These are phyloP conservation scores for Pseudogymnoascus sp. DNA, from an alignment of 2,329 filamentous ascomycete species.

Conservation along the genomic window DNA sequence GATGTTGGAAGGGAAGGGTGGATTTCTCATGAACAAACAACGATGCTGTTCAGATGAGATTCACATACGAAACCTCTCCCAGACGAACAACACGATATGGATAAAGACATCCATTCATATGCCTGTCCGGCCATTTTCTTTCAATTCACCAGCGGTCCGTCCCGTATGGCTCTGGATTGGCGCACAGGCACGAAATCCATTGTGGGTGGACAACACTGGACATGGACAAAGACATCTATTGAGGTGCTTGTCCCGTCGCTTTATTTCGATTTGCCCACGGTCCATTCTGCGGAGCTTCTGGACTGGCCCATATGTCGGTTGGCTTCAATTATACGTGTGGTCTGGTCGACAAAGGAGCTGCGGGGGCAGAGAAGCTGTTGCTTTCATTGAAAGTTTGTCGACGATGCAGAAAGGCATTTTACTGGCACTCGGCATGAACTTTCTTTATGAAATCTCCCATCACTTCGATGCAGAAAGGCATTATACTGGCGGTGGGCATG, in stretches of 20 bases:
- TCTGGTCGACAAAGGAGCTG: background rate
- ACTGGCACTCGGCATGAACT: too few relatives aligned
- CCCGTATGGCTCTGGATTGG: background rate
- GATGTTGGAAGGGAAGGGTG: background rate
- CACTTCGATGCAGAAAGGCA: background rate
- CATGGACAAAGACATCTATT: background rate
- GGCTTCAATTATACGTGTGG: background rate
- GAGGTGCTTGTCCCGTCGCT: too few relatives aligned
- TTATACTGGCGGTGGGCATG: background rate
- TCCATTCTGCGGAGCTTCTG: background rate
- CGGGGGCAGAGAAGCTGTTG: background rate
- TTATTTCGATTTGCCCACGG: background rate
- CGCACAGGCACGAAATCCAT: background rate
- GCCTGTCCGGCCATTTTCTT: background rate
- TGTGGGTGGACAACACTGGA: background rate
- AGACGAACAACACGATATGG: background rate
- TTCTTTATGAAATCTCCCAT: background rate
- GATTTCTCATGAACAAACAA: background rate
- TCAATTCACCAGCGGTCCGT: background rate
- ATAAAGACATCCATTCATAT: constrained; percentile 3
- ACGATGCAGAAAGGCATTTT: background rate
- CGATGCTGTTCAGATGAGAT: constrained; percentile 3
- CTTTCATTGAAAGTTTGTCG: background rate
- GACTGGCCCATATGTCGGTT: background rate
- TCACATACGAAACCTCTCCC: constrained; percentile 2